Evolutionary conservation across 306 rosid species (phyloP).

Genomic region (Cicer judaicum): DNA sequence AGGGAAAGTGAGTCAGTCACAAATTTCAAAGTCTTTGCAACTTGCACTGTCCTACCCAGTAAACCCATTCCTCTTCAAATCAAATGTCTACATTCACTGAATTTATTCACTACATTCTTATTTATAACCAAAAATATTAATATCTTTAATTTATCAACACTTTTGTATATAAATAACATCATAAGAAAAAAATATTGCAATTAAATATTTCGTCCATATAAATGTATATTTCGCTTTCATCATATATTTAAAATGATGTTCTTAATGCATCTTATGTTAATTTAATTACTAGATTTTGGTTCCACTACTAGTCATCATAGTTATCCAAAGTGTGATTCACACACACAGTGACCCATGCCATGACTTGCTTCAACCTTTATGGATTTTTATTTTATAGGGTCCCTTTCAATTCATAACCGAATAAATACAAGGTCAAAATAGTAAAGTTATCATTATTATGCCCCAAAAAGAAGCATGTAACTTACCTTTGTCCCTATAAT

Average conservation of each 20-base stretch:
- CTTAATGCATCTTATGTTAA: conserved; percentile 36
- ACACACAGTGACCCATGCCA: conserved; percentile 35
- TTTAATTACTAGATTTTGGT: conserved; percentile 35
- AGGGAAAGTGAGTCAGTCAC: conserved; percentile 26
- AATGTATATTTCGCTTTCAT: conserved; percentile 35
- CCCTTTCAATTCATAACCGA: conserved; percentile 36
- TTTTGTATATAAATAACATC: too few relatives aligned
- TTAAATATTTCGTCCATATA: conserved; percentile 30
- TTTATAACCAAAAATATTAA: too few relatives aligned
- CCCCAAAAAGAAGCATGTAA: conserved; percentile 29
- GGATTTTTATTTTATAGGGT: conserved; percentile 28
- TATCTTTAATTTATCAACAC: too few relatives aligned
- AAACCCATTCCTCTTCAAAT: conserved; percentile 43
- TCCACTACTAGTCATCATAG: conserved; percentile 41
- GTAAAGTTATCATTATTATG: conserved; percentile 24
- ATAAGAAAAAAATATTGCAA: not conserved
- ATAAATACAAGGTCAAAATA: conserved; percentile 2
- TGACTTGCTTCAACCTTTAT: conserved; percentile 38
- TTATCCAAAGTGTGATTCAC: conserved; percentile 47
- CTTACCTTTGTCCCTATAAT: conserved; percentile 21
- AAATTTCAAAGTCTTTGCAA: conserved; percentile 49
- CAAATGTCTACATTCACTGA: conserved; percentile 32
- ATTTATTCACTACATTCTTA: not conserved
- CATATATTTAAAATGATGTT: conserved; percentile 22
- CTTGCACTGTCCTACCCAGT: conserved; percentile 46